phyloP scores from a whole-genome alignment of 345 rosid species.

The Citrus hindsii region DNA sequence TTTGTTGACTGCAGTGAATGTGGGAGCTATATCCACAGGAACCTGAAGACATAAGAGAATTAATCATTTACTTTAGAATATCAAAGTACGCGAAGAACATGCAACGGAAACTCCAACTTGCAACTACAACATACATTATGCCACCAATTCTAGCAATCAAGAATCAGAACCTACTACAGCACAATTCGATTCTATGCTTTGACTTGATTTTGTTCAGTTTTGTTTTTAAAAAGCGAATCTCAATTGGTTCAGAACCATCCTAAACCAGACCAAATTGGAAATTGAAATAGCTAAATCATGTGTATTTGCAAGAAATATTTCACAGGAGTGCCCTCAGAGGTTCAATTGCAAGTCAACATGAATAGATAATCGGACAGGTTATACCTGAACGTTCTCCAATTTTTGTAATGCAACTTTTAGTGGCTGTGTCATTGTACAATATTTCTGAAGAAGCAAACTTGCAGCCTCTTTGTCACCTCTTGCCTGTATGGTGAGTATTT shows the following conservation, averaged over 20 bases:
- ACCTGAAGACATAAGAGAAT: conserved; percentile 40
- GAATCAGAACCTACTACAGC: neutral
- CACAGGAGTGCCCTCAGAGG: neutral
- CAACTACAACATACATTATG: neutral
- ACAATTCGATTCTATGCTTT: neutral
- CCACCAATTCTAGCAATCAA: neutral
- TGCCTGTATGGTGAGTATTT: conserved; percentile 81
- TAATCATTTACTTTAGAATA: neutral
- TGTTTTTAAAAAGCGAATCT: too few relatives aligned
- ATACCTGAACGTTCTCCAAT: conserved; percentile 63
- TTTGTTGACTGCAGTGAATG: conserved; percentile 49
- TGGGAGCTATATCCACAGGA: conserved; percentile 75
- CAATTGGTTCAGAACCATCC: neutral
- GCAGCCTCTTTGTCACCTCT: conserved; percentile 83
- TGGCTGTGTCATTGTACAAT: conserved; percentile 61
- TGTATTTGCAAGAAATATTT: neutral
- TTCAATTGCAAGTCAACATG: neutral
- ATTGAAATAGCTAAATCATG: neutral
- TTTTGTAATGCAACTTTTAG: conserved; percentile 59
- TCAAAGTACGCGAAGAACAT: neutral
- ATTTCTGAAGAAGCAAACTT: conserved; percentile 51
- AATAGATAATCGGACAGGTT: neutral
- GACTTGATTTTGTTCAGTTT: too few relatives aligned
- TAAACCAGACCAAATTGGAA: neutral
- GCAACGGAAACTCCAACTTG: neutral